These are phyloP conservation scores for Trichosporon ovoides DNA, from an alignment of 1,284 basidiomycete genomes.

Conservation along the genomic window DNA sequence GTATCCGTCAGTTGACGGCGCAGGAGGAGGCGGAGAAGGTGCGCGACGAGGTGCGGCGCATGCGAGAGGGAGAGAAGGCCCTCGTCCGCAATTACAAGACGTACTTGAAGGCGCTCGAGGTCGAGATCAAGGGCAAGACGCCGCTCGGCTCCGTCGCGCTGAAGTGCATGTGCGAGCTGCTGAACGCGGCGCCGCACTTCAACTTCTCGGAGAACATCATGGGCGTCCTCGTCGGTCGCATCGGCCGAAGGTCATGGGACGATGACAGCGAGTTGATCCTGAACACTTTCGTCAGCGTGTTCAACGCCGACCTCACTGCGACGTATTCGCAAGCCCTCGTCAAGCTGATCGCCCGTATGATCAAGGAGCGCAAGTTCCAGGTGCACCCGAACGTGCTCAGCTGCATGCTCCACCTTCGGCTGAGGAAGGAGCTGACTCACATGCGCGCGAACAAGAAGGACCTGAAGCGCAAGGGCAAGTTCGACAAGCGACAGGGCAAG, in stretches of 20 bases:
- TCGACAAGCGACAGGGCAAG: slow-evolving; percentile 38
- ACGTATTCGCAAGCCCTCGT: slow-evolving; percentile 80
- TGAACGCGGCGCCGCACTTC: slow-evolving; percentile 84
- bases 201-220: slow-evolving; percentile 95
- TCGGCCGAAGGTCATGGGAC: slow-evolving; percentile 85
- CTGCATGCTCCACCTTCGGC: slow-evolving; percentile 76
- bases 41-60: slow-evolving; percentile 81
- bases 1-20: slow-evolving; percentile 81
- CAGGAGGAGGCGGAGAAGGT: slow-evolving; percentile 89
- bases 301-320: slow-evolving; percentile 73
- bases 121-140: slow-evolving; percentile 74
- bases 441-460: slow-evolving; percentile 53
- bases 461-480: slow-evolving; percentile 13
- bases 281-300: slow-evolving; percentile 70
- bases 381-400: slow-evolving; percentile 85
- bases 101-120: slow-evolving; percentile 79
- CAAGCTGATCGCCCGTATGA: slow-evolving; percentile 87
- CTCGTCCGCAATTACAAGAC: slow-evolving; percentile 82
- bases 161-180: slow-evolving; percentile 79
- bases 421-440: slow-evolving; percentile 72
- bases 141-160: slow-evolving; percentile 68
- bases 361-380: slow-evolving; percentile 86
- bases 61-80: slow-evolving; percentile 96
- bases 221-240: slow-evolving; percentile 71
- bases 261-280: slow-evolving; percentile 78